Evolutionary conservation across 2,329 filamentous ascomycete genomes (phyloP), one percentile per base, ranked within the genome.

Genomic region (Atkinsonella texensis): DNA sequence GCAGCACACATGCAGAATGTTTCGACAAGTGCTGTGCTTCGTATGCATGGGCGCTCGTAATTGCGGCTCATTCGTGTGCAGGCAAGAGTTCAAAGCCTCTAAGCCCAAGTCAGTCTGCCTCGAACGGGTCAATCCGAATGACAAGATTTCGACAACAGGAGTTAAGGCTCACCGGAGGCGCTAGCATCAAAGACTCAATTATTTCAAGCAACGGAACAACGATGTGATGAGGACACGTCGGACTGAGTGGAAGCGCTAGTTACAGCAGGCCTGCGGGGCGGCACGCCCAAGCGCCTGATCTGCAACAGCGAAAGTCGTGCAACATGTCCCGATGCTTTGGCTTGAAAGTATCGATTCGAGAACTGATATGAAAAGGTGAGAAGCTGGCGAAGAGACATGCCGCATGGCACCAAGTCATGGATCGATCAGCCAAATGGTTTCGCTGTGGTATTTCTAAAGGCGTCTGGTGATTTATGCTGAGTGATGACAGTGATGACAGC

Each of bases 171-270:
- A 42, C 20, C 20, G 32, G 23, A 17, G 20, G 20, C 15, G 35
- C 32, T n/a, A 43, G 23, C 31, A 4, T 28, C 28, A 28, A 28
- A 28, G 28, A 28, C 28, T 28, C 5, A 8, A 28, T 28, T 28
- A 18, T 17, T 31, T 33, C 41, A 32, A 45, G 45, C 48, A 45
- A 47, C 48, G 49, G 28, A 28, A 28, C 28, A 28, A 28, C 35
- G 38, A 32, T 51, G 39, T 44, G 45, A 48, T 31, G 52, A 42
- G 48, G 52, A 46, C 48, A 53, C 48, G 52, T 53, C 45, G 52
- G 48, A 35, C 9, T 42, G 47, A 20, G 38, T 49, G n/a, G 8
- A 40, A 40, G 38, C 23, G 39, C 12, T 31, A 38, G 11, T 33
- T 15, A 18, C n/a, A 23, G 43, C n/a, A 23, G 35, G 18, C 43